These are phyloP conservation scores for Babesia ovis DNA, from an alignment of 169 alveolate species.

Conservation along the genomic window DNA sequence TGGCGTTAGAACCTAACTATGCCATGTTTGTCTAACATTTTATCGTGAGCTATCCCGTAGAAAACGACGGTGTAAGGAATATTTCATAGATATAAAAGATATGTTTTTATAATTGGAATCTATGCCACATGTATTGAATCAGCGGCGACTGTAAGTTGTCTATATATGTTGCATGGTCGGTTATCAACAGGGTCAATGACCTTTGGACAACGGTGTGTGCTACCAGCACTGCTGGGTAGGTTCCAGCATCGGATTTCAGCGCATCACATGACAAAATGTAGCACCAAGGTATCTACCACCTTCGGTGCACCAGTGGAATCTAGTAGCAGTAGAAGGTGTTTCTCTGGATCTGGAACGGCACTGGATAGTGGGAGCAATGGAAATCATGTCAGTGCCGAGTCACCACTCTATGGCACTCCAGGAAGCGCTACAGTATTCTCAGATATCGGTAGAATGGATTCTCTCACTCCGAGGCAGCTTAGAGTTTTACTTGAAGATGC, in stretches of 20 bases:
- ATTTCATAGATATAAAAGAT: too few relatives aligned
- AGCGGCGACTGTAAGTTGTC: too few relatives aligned
- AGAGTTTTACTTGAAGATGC: conserved; percentile 69
- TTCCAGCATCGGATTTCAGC: neutral
- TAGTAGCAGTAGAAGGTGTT: neutral
- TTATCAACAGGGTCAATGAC: neutral
- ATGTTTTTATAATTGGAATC: too few relatives aligned
- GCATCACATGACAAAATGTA: too few relatives aligned
- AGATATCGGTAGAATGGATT: conserved; percentile 58
- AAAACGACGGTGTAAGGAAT: neutral
- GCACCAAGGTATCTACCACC: too few relatives aligned
- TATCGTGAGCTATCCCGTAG: neutral
- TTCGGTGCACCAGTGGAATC: too few relatives aligned
- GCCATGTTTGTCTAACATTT: too few relatives aligned
- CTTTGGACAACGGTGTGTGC: neutral
- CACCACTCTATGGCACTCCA: conserved; percentile 42
- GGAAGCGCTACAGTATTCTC: conserved; percentile 58
- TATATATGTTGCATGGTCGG: too few relatives aligned
- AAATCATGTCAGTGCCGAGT: neutral
- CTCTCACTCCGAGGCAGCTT: conserved; percentile 70
- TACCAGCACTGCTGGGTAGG: neutral
- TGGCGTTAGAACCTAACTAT: too few relatives aligned
- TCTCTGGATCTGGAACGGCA: neutral
- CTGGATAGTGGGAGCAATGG: neutral
- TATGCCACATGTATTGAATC: too few relatives aligned